Base-by-base conservation (phyloP, 2,329 filamentous ascomycete genomes). In the Alternaria brassicicola region DNA sequence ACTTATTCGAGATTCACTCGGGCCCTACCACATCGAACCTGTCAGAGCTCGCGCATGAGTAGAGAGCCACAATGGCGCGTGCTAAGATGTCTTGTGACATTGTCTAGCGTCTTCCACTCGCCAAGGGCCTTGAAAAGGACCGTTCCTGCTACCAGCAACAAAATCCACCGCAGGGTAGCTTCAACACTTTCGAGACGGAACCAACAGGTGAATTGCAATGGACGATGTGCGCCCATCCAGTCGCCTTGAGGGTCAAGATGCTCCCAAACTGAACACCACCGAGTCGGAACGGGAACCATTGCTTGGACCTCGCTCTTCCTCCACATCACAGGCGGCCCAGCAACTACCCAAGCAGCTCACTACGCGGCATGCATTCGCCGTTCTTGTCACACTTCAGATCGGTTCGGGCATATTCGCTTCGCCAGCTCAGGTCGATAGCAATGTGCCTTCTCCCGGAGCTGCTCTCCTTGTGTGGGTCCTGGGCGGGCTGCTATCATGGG, bases 401-500 rank as follows among this genome's bases (percentile, higher is more conserved):
- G 87, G 87, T 7, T 86, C 84, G 51, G 86, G 87, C 31, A 84
- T 89, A 17, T 89, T 89, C 64, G 88, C 87, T 0, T 88, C 86
- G 1, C 86, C 86, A 0, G 85, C 86, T 0, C 82, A 85, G 10
- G 86, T 89, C 57, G 86, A 88, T 66, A 83, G 83, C 15, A 87
- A 88, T 63, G 85, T 88, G 3, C 85, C 86, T 0, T 88, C 86
- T 0, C 86, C 86, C 0, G 86, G 84, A 8, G 78, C 79, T 1
- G 85, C 86, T 2, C 66, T 89, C 33, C 65, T 85, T 2, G 81
- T 88, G 7, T 89, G 87, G 87, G 78, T 87, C 1, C 76, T 88
- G 10, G 86, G 85, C 17, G 86, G 87, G 1, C 69, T 88, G 0
- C 76, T 89, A 21, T 86, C 86, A 0, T 89, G 86, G 87, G 86